These are phyloP conservation scores for Podaxis sp. DNA, from an alignment of 768 basidiomycete species.

Conservation along the genomic window DNA sequence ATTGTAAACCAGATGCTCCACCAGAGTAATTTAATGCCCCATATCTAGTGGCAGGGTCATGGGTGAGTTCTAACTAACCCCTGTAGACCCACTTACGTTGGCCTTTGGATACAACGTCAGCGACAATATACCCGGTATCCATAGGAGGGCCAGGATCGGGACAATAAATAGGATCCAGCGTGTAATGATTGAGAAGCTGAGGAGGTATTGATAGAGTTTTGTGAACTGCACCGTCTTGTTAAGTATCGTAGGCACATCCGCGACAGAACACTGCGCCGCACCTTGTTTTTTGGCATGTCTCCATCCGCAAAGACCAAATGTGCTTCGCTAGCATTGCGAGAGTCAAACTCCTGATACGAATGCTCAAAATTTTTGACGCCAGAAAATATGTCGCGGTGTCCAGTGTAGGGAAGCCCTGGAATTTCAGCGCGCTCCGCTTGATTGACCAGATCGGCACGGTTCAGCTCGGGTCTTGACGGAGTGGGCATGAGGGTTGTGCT, in stretches of 20 bases:
- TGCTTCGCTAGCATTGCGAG: constrained; percentile 44
- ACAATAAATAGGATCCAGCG: constrained; percentile 80
- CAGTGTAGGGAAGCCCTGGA: constrained; percentile 7
- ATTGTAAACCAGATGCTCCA: constrained; percentile 87
- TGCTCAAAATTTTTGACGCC: constrained; percentile 50
- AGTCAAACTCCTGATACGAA: constrained; percentile 54
- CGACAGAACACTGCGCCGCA: constrained; percentile 18
- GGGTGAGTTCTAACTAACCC: background rate
- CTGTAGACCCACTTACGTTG: constrained; percentile 31
- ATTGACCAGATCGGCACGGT: background rate
- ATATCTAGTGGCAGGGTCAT: constrained; percentile 34
- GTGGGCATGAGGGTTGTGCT: background rate
- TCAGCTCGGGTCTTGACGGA: background rate
- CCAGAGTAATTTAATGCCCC: constrained; percentile 59
- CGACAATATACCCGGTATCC: constrained; percentile 74
- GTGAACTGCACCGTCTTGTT: constrained; percentile 36
- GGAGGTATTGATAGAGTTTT: constrained; percentile 65
- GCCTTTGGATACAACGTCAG: constrained; percentile 46
- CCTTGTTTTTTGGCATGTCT: constrained; percentile 55
- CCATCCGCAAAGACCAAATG: constrained; percentile 58
- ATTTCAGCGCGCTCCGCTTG: constrained; percentile 10
- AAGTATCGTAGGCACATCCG: background rate
- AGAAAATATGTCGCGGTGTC: constrained; percentile 31
- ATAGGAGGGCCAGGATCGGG: constrained; percentile 60
- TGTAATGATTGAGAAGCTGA: constrained; percentile 73